Base-by-base conservation (phyloP, 73 alveolate species). In the Symbiodinium pilosum region DNA sequence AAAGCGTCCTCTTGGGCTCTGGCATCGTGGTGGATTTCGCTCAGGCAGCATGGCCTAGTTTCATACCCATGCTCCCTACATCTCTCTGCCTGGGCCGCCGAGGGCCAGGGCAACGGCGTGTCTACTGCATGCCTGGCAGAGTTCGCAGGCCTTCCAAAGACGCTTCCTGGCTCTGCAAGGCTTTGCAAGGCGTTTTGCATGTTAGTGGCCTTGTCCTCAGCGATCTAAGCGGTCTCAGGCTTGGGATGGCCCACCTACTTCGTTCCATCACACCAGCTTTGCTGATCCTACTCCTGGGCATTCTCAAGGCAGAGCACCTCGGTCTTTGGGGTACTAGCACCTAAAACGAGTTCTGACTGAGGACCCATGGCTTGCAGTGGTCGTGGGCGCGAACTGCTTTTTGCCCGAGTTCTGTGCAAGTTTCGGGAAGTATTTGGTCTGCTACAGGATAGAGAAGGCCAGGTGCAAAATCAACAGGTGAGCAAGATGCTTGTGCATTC, bases 361-460 rank as follows among this genome's bases (percentile, higher is more conserved):
- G 84, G 84, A 71, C 43, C 84, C 84, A 0, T 71, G 84, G 84
- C 84, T 71, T 11, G 84, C 84, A 8, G 43, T 71, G 84, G 84
- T 71, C 30, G 84, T 71, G 43, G 84, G 84, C 24, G 43, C 84
- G 26, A 71, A 71, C 84, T 71, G 84, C 84, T 71, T 71, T 43
- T 2, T 71, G 84, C 84, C 84, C 84, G 84, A 71, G 84, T 71
- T 71, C 43, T 71, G 84, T 21, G 43, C 43, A 12, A 18, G 40
- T 43, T 71, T 71, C 84, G 84, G 84, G n/a, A 30, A 34, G 84
- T 71, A 71, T 21, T 34, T 71, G 84, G 84, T 71, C 43, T 71
- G 84, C 43, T 71, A 30, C 84, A 41, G 84, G 18, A 21, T 71
- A 21, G 43, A 71, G 84, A 71, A 34, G 43, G 75, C 75, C n/a